Base-by-base conservation (phyloP, 2,329 filamentous ascomycete genomes). In the Kalmusia sp. region DNA sequence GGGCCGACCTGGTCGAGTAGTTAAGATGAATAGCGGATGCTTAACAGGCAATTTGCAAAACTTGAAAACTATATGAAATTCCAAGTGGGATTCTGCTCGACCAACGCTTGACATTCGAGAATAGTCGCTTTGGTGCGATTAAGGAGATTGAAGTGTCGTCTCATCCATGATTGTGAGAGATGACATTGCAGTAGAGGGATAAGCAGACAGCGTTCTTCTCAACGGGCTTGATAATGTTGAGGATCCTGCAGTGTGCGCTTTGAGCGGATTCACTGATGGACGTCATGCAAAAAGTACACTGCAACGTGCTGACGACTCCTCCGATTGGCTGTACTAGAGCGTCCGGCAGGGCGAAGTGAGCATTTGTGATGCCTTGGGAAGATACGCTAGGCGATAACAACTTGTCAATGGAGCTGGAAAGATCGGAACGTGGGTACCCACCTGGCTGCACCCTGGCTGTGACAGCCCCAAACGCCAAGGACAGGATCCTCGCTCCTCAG, bases 391-490 rank as follows among this genome's bases (percentile, higher is more conserved):
- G 14, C 11, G 9, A 22, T 24, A 38, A 15, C 24, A n/a, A 8
- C 24, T 38, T 6, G 24, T 6, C 24, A 21, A 14, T 15, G 2
- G 35, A 22, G 35, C 35, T 38, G 11, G 35, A 28, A 22, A n/a
- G 30, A 45, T 34, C 17, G 41, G 19, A 28, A 3, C 12, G 8
- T 6, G 41, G 12, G 14, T 30, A 11, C 27, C 27, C 33, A 8
- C 17, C 12, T 31, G 17, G 14, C n/a, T 9, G 28, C 15, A 33
- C 19, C 28, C 7, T 31, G 25, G 24, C n/a, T 31, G 22, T 17
- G 27, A 33, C 19, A 21, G 31, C n/a, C 35, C 37, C 33, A 34
- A 25, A 39, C 38, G 55, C 55, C 52, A 52, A 52, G 50, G 17
- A 31, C 25, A 39, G 31, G 25, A 39, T 46, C 22, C 38, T 51